Percentiles rank a stretch among this genome's conserved stretches.
These are phyloP conservation scores for Hyphodiscus sp. DNA, from an alignment of 2,329 filamentous ascomycete species.

Conservation along the genomic window DNA sequence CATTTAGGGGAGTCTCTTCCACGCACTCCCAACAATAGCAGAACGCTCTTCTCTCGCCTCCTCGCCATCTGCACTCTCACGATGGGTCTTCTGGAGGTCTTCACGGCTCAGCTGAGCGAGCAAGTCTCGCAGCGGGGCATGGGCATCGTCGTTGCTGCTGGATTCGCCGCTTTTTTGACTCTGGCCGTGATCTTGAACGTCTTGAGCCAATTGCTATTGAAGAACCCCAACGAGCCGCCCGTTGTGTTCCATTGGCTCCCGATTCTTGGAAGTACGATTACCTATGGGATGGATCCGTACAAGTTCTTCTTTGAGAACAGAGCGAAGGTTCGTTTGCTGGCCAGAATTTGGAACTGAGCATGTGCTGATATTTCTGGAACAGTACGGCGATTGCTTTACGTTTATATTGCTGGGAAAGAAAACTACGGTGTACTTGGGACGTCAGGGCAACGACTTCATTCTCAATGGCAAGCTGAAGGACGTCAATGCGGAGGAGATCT, in stretches of 20 bases:
- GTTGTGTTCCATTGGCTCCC: constrained; percentile 78
- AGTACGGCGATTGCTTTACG: constrained; percentile 88
- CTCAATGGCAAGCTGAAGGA: constrained; percentile 87
- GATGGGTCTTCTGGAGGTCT: constrained; percentile 27
- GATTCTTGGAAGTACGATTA: constrained; percentile 82
- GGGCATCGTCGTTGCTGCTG: constrained; percentile 21
- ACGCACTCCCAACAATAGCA: not conserved
- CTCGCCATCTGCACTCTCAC: constrained; percentile 4
- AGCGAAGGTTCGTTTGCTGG: constrained; percentile 56
- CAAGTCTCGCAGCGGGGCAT: constrained; percentile 26
- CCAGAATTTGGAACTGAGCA: constrained; percentile 3
- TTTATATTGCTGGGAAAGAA: constrained; percentile 84
- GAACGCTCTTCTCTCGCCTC: not conserved
- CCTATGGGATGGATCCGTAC: constrained; percentile 92
- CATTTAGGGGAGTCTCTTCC: not conserved
- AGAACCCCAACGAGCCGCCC: constrained; percentile 74
- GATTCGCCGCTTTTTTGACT: constrained; percentile 35
- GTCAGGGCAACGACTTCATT: constrained; percentile 83
- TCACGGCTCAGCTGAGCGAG: constrained; percentile 23
- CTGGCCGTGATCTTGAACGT: constrained; percentile 71
- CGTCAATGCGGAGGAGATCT: constrained; percentile 86
- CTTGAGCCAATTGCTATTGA: constrained; percentile 69
- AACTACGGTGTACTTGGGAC: constrained; percentile 78
- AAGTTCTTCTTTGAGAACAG: constrained; percentile 71
- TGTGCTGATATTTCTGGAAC: constrained; percentile 12